A percentile compares a stretch with the other conserved stretches of the same genome.
Evolutionary conservation across 192 early-diverging fungal genomes (phyloP).

Genomic region (Coemansia sp.): DNA sequence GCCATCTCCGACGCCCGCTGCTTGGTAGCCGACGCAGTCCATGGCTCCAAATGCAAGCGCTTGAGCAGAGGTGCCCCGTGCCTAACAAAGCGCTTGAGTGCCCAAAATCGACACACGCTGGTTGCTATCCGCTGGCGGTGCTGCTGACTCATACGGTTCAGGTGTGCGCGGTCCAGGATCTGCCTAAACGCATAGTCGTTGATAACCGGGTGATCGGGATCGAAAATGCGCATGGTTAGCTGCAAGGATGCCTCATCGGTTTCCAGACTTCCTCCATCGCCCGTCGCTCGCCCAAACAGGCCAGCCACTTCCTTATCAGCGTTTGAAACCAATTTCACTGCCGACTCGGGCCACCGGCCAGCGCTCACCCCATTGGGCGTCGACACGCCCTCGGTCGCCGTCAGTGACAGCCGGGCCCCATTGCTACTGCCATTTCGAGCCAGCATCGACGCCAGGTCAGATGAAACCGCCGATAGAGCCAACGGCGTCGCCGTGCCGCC

Average conservation of each 20-base stretch:
- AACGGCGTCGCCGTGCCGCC: conserved; percentile 1
- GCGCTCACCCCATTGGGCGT: not conserved
- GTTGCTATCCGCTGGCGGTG: conserved; percentile 15
- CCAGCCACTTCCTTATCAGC: conserved; percentile 7
- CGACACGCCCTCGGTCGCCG: not conserved
- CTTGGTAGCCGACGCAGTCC: conserved; percentile 82
- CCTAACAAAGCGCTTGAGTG: conserved; percentile 85
- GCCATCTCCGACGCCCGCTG: conserved; percentile 77
- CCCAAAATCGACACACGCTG: conserved; percentile 86
- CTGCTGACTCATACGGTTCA: conserved; percentile 5
- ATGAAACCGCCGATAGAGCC: conserved; percentile 20
- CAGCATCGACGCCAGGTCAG: conserved; percentile 19
- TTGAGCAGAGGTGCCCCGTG: conserved; percentile 94
- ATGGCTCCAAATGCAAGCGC: conserved; percentile 93
- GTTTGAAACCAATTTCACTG: conserved; percentile 4
- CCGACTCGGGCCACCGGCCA: conserved; percentile 7
- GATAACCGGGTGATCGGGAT: conserved; percentile 40
- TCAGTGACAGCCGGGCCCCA: not conserved
- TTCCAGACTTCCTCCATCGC: not conserved
- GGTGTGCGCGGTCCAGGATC: conserved; percentile 2
- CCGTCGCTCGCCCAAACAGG: conserved; percentile 6
- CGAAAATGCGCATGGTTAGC: conserved; percentile 43
- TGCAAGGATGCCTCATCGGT: conserved; percentile 36
- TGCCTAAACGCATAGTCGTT: conserved; percentile 34
- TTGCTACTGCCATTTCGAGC: not conserved